phyloP scores from a whole-genome alignment of 495 filamentous ascomycete genomes.

The Penicillium macrosclerotiorum region DNA sequence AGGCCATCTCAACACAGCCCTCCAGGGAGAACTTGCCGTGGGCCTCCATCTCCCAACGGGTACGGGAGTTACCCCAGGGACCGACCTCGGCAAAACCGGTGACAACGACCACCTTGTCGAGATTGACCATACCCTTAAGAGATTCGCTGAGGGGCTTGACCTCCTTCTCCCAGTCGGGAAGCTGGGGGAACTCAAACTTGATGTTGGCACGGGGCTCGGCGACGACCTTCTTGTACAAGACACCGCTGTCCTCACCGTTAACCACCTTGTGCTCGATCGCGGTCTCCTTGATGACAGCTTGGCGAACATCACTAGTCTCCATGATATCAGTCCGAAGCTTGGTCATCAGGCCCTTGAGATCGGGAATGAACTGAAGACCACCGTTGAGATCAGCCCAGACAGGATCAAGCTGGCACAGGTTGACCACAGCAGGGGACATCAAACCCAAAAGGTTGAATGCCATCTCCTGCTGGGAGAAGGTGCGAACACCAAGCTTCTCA shows the following conservation, averaged over 20 bases:
- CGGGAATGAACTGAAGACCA: conserved; percentile 93
- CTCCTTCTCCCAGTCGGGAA: conserved; percentile 89
- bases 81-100: conserved; percentile 96
- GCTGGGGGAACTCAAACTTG: conserved; percentile 87
- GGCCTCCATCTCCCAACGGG: conserved; percentile 99
- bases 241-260: conserved; percentile 89
- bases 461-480: conserved; percentile 99
- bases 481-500: conserved; percentile 93
- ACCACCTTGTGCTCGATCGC: conserved; percentile 96
- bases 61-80: conserved; percentile 97
- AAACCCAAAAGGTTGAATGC: conserved; percentile 97
- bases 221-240: conserved; percentile 88
- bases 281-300: conserved; percentile 92
- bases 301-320: conserved; percentile 90
- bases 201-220: conserved; percentile 95
- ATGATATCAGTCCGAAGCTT: conserved; percentile 85
- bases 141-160: conserved; percentile 81
- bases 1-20: conserved; percentile 98
- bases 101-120: conserved; percentile 96
- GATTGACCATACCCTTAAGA: conserved; percentile 96
- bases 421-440: conserved; percentile 91
- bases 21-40: conserved; percentile 95
- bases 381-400: conserved; percentile 97
- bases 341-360: conserved; percentile 93
- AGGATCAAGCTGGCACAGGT: conserved; percentile 92